A percentile compares a stretch with the other conserved stretches of the same genome.
Conservation (phyloP, 2,329 filamentous ascomycete species). For the Leptographium flavum region DNA sequence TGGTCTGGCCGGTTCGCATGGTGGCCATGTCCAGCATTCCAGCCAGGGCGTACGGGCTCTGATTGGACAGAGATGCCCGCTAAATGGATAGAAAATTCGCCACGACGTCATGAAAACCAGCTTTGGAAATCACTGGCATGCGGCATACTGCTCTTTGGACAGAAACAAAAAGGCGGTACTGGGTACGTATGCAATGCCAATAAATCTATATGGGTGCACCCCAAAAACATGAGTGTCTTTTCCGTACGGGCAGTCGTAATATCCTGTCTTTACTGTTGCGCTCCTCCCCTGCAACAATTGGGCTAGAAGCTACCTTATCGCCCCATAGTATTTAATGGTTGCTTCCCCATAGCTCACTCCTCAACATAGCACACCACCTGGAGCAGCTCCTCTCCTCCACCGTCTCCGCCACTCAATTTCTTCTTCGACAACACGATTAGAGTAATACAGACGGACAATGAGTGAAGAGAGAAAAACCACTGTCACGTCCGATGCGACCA, state of each 20-base stretch:
- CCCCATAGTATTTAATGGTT: background rate
- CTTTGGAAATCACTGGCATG: background rate
- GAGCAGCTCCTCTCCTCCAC: background rate
- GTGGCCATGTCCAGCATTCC: background rate
- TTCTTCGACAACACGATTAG: background rate
- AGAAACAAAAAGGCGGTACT: too few species aligned
- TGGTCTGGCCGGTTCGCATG: background rate
- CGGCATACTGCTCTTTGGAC: background rate
- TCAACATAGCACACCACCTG: background rate
- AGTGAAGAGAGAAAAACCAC: background rate
- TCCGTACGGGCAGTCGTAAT: too few species aligned
- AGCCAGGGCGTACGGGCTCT: background rate
- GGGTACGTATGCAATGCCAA: background rate
- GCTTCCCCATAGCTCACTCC: background rate
- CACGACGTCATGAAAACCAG: conserved; percentile 11
- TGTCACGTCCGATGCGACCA: background rate
- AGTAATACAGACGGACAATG: background rate
- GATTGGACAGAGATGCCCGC: background rate
- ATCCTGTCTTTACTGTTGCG: background rate
- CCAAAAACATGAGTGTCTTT: background rate
- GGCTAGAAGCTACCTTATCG: background rate
- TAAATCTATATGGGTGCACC: too few species aligned
- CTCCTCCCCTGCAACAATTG: background rate
- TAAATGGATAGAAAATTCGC: conserved; percentile 5
- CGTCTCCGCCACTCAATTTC: background rate